These are phyloP conservation scores for Sequoia sempervirens DNA, from an alignment of 75 land plant species.

Conservation along the genomic window DNA sequence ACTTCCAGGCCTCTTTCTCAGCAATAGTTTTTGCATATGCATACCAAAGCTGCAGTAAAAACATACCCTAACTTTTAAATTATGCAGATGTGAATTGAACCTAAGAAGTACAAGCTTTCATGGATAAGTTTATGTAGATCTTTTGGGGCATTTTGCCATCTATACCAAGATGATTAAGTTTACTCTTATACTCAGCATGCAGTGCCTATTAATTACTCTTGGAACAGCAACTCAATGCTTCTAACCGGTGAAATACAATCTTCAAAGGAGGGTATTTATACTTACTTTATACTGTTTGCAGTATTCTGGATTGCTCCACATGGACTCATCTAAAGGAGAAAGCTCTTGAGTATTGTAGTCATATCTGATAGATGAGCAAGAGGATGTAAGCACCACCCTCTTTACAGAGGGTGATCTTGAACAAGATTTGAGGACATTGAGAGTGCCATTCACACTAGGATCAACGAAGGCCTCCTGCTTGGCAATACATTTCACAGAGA, in stretches of 20 bases:
- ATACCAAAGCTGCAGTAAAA: constrained; percentile 72
- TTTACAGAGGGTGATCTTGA: constrained; percentile 48
- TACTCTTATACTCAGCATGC: not conserved
- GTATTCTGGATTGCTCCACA: constrained; percentile 79
- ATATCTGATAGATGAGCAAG: constrained; percentile 73
- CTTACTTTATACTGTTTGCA: constrained; percentile 68
- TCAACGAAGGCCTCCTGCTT: constrained; percentile 12
- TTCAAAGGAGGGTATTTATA: not conserved
- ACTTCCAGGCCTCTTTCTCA: too few relatives aligned
- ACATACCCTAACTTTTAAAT: not conserved
- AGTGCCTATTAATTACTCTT: not conserved
- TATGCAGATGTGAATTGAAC: too few relatives aligned
- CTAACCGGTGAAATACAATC: not conserved
- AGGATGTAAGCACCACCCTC: constrained; percentile 77
- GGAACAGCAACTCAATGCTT: not conserved
- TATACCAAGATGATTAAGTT: not conserved
- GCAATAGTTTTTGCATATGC: constrained; percentile 73
- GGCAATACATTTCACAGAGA: constrained; percentile 6
- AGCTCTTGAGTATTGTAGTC: constrained; percentile 23
- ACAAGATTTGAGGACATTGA: constrained; percentile 85
- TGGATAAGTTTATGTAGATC: not conserved
- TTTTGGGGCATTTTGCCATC: too few relatives aligned
- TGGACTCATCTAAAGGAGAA: constrained; percentile 64
- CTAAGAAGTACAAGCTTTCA: not conserved
- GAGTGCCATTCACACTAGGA: constrained; percentile 69